These are phyloP conservation scores for Pseudogymnoascus sp. DNA, from an alignment of 2,329 filamentous ascomycete species.

Conservation along the genomic window DNA sequence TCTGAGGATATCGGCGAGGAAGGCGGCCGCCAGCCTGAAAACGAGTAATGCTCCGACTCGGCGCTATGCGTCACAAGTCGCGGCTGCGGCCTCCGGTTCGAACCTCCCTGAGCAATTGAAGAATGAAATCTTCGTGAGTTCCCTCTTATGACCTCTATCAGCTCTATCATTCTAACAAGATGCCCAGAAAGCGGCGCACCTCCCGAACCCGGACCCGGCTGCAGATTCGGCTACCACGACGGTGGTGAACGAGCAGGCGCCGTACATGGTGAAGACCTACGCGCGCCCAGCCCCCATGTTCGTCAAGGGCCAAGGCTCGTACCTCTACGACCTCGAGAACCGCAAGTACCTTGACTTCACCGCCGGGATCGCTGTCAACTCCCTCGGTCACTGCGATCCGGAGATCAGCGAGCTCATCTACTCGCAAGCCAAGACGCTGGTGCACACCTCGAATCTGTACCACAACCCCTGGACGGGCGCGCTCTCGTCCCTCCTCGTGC, in stretches of 20 bases:
- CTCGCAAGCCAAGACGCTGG: slow-evolving; percentile 59
- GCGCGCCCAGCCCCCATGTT: slow-evolving; percentile 85
- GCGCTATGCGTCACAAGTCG: slow-evolving; percentile 26
- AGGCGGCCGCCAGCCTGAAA: slow-evolving; percentile 21
- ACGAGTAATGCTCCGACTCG: slow-evolving; percentile 18
- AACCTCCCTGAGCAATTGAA: slow-evolving; percentile 30
- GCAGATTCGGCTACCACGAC: slow-evolving; percentile 65
- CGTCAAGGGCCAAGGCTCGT: slow-evolving; percentile 76
- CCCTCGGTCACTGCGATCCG: slow-evolving; percentile 80
- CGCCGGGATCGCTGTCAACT: slow-evolving; percentile 90
- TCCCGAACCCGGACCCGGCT: slow-evolving; percentile 65
- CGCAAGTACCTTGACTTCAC: slow-evolving; percentile 90
- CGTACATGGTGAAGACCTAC: slow-evolving; percentile 95
- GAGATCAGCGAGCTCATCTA: slow-evolving; percentile 63
- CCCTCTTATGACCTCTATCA: not conserved
- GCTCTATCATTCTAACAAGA: slow-evolving; percentile 11
- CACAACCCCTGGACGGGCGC: slow-evolving; percentile 93
- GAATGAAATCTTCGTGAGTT: slow-evolving; percentile 30
- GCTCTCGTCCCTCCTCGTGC: slow-evolving; percentile 75
- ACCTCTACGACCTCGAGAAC: slow-evolving; percentile 85
- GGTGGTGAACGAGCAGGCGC: slow-evolving; percentile 65
- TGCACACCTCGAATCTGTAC: slow-evolving; percentile 94
- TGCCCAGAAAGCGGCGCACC: slow-evolving; percentile 25
- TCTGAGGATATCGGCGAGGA: slow-evolving; percentile 21
- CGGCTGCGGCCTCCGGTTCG: slow-evolving; percentile 30